These are phyloP conservation scores for Trichoderma atrobrunneum DNA, from an alignment of 2,329 filamentous ascomycete species.

Conservation along the genomic window DNA sequence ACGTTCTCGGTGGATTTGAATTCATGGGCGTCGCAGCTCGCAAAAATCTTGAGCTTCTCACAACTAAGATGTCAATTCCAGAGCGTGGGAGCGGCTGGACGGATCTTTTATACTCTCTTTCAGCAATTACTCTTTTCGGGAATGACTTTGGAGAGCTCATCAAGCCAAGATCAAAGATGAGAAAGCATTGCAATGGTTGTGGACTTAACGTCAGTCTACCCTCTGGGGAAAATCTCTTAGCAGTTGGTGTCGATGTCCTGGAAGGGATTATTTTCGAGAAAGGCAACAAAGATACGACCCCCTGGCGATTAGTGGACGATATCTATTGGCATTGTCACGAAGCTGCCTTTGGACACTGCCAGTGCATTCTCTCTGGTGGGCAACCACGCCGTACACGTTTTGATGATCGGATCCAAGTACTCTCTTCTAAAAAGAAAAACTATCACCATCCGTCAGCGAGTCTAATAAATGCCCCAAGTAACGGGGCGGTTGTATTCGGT, in stretches of 20 bases:
- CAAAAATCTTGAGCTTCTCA: not conserved
- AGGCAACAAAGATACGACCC: not conserved
- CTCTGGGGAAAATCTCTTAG: not conserved
- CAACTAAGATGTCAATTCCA: not conserved
- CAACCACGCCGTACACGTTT: not conserved
- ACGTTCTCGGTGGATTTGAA: not conserved
- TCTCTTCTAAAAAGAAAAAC: not conserved
- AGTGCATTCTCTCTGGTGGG: not conserved
- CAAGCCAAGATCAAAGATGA: not conserved
- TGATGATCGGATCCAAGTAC: not conserved
- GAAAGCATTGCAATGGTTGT: not conserved
- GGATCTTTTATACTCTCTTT: not conserved
- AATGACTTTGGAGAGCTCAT: not conserved
- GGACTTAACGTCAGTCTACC: not conserved
- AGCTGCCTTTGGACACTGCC: not conserved
- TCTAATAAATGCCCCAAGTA: not conserved
- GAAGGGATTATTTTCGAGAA: not conserved
- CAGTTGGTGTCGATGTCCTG: not conserved
- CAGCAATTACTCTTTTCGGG: not conserved
- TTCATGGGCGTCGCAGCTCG: not conserved
- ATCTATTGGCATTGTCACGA: not conserved
- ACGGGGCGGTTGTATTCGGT: not conserved
- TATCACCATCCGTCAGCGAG: not conserved
- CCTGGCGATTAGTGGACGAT: not conserved
- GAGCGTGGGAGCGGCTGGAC: not conserved